A percentile compares a stretch with the other conserved stretches of the same genome.
Conservation (phyloP, 2,329 filamentous ascomycete species). For the Proliferodiscus dingleyae region DNA sequence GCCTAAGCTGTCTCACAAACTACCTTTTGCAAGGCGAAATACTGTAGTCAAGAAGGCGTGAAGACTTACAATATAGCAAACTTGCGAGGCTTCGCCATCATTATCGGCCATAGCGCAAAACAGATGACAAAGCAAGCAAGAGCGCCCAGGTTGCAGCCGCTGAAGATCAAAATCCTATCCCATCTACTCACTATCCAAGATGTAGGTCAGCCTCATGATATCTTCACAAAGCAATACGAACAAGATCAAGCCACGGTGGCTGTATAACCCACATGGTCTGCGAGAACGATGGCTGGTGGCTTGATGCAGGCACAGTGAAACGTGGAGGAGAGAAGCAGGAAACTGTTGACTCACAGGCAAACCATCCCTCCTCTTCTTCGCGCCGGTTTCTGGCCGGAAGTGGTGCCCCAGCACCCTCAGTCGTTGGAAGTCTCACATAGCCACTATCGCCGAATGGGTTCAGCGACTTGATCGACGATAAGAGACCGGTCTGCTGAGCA, state of each 20-base stretch:
- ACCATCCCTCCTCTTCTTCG: constrained; percentile 94
- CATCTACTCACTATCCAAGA: constrained; percentile 78
- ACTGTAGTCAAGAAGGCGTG: constrained; percentile 11
- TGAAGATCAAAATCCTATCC: constrained; percentile 92
- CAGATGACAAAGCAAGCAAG: constrained; percentile 89
- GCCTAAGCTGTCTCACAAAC: constrained; percentile 18
- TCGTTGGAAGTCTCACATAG: constrained; percentile 86
- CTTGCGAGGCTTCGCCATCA: constrained; percentile 79
- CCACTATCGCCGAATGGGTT: constrained; percentile 85
- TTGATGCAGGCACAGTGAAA: constrained; percentile 30
- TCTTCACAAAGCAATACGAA: constrained; percentile 20
- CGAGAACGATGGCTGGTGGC: constrained; percentile 5
- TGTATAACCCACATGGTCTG: constrained; percentile 26
- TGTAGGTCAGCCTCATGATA: constrained; percentile 30
- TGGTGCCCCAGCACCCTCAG: constrained; percentile 76
- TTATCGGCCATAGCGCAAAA: constrained; percentile 82
- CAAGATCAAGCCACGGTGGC: constrained; percentile 19
- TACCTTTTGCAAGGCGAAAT: constrained; percentile 8
- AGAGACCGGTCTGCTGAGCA: constrained; percentile 63
- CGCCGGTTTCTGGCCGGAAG: constrained; percentile 77
- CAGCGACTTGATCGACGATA: constrained; percentile 75
- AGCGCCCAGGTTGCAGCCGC: constrained; percentile 82
- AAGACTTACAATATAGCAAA: constrained; percentile 91
- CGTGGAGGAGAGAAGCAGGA: constrained; percentile 12
- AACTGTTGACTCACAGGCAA: constrained; percentile 71